Evolutionary conservation across 2,329 filamentous ascomycete species (phyloP), one percentile per base, ranked within the genome.

Genomic region (Paraphaeosphaeria sporulosa): DNA sequence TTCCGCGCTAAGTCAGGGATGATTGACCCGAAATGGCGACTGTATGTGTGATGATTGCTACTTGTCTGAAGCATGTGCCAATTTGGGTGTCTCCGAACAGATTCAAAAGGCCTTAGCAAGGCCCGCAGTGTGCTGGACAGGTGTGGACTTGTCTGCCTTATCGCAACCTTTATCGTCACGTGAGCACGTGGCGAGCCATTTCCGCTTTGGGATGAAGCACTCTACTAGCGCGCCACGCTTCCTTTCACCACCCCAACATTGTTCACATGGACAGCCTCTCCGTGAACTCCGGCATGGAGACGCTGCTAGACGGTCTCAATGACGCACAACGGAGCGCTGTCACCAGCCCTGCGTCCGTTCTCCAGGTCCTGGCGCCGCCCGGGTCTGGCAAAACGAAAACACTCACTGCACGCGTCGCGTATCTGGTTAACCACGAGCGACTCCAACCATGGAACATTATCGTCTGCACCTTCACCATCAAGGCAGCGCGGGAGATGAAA

Each of bases 401-500:
- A 0, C 84, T 99, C 56, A 97, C 94, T 0, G 92, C 94, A 47
- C 90, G 95, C 63, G 93, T 97, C 59, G 94, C 94, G 69, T 96
- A 94, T 84, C 87, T 97, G 32, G 86, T 97, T 56, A 86, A 89
- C 53, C 84, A 90, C 69, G 81, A 87, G 68, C 87, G 89, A 44
- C 87, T 92, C 68, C 86, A 87, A 58, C 94, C 94, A 71, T 88
- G 91, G 80, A 93, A 97, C 80, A 89, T 98, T 70, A 89, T 99
- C 61, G 94, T 97, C 61, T 95, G 94, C 63, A 98, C 94, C 0
- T 99, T 99, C 74, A 99, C 95, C 1, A 93, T 97, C 76, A 98
- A 98, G 77, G 94, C 95, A 0, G 92, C 94, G 19, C 87, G 85
- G 19, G 94, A 98, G 81, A 99, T 99, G 94, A 93, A 93, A 71